These are phyloP conservation scores for Cornus florida DNA, from an alignment of 148 eudicot genomes.

Conservation along the genomic window DNA sequence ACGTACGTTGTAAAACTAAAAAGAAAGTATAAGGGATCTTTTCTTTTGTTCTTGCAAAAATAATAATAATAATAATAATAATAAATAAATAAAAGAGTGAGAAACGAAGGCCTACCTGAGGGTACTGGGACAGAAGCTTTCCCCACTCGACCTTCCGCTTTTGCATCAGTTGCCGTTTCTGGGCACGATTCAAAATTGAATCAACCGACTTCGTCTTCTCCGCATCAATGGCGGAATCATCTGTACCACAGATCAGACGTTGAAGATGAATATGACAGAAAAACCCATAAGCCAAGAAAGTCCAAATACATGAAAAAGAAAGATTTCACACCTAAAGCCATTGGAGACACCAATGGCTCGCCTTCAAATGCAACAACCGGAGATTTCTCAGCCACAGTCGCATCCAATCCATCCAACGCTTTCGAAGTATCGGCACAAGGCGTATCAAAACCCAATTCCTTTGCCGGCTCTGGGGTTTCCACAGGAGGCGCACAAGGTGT, in stretches of 20 bases:
- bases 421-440: conserved; percentile 22
- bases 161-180: conserved; percentile 38
- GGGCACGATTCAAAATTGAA: conserved; percentile 31
- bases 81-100: not conserved
- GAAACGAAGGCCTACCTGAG: conserved; percentile 45
- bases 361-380: conserved; percentile 34
- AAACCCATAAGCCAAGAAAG: not conserved
- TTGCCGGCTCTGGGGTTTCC: conserved; percentile 25
- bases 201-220: conserved; percentile 41
- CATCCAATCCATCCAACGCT: conserved; percentile 27
- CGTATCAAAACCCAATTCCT: conserved; percentile 31
- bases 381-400: conserved; percentile 37
- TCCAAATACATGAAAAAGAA: conserved; percentile 18
- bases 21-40: not conserved
- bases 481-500: conserved; percentile 30
- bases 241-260: conserved; percentile 17
- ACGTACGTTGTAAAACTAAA: not conserved
- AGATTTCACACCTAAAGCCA: conserved; percentile 16
- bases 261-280: not conserved
- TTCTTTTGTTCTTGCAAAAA: not conserved
- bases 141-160: conserved; percentile 56
- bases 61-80: no score
- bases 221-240: conserved; percentile 29
- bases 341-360: conserved; percentile 17
- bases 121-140: conserved; percentile 66